Percentiles rank a stretch among this genome's conserved stretches.
Conservation (phyloP, 2,329 filamentous ascomycete species). For the Fusarium euwallaceae region DNA sequence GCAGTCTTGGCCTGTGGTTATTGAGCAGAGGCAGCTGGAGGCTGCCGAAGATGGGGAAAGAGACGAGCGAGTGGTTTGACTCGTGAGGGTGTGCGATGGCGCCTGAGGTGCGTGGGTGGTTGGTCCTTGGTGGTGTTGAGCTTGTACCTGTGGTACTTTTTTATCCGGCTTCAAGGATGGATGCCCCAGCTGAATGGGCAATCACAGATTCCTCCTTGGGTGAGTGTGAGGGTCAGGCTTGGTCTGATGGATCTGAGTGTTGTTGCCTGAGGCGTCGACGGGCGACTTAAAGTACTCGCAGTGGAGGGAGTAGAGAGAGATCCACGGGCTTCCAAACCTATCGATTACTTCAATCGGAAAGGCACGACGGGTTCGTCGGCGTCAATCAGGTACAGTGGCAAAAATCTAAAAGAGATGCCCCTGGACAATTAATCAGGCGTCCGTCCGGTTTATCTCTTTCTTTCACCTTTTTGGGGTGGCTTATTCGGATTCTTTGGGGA, state of each 20-base stretch:
- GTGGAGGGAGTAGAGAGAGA: slow-evolving; percentile 20
- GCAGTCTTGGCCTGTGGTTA: slow-evolving; percentile 14
- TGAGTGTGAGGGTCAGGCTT: background rate
- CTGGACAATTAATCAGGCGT: slow-evolving; percentile 30
- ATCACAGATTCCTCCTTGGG: slow-evolving; percentile 5
- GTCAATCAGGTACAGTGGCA: slow-evolving; percentile 9
- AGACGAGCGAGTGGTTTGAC: slow-evolving; percentile 38
- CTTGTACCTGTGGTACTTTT: slow-evolving; percentile 19
- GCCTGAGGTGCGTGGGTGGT: slow-evolving; percentile 34
- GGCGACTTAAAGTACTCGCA: slow-evolving; percentile 15
- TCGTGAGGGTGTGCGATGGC: slow-evolving; percentile 37
- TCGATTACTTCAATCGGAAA: slow-evolving; percentile 7
- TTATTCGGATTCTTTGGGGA: slow-evolving; percentile 18
- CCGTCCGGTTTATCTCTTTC: slow-evolving; percentile 23
- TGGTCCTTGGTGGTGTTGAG: slow-evolving; percentile 31
- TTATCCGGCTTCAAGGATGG: background rate
- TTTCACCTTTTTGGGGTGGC: slow-evolving; percentile 21
- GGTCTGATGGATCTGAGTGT: background rate
- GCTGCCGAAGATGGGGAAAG: slow-evolving; percentile 24
- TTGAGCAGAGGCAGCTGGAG: slow-evolving; percentile 21
- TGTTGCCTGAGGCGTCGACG: slow-evolving; percentile 31
- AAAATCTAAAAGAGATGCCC: slow-evolving; percentile 1
- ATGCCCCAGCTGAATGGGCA: background rate
- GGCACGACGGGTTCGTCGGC: background rate
- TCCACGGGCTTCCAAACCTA: background rate